phyloP scores from a whole-genome alignment of 495 filamentous ascomycete species.

The Venustampulla echinocandica region DNA sequence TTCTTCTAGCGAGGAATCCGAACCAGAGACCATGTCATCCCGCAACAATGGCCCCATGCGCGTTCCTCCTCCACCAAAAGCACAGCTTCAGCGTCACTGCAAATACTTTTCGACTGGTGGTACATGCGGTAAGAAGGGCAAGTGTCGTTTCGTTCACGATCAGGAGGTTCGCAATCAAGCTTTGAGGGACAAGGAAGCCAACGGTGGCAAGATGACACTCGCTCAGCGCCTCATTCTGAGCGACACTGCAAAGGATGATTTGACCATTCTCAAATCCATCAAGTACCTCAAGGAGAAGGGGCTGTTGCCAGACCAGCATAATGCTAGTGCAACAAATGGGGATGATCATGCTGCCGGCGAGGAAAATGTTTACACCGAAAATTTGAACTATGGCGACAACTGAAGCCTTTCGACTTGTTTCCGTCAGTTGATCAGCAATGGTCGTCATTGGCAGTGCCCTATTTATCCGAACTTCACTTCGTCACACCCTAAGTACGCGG shows the following conservation, averaged over 20 bases:
- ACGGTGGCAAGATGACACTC: slow-evolving; percentile 47
- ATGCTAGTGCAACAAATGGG: slow-evolving; percentile 15
- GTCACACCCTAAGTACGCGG: background rate
- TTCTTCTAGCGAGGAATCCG: slow-evolving; percentile 34
- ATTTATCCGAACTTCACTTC: too few relatives aligned
- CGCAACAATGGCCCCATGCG: slow-evolving; percentile 27
- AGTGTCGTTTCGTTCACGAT: slow-evolving; percentile 55
- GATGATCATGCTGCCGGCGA: slow-evolving; percentile 13
- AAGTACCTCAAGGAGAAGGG: slow-evolving; percentile 41
- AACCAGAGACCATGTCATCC: slow-evolving; percentile 40
- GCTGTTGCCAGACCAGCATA: slow-evolving; percentile 22
- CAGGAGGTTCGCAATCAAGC: slow-evolving; percentile 43
- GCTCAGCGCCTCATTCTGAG: slow-evolving; percentile 46
- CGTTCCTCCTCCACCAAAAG: slow-evolving; percentile 30
- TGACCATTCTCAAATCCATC: slow-evolving; percentile 45
- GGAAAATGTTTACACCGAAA: slow-evolving; percentile 14
- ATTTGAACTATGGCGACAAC: slow-evolving; percentile 21
- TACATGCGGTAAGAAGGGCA: slow-evolving; percentile 54
- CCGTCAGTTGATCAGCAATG: too few relatives aligned
- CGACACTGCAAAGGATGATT: slow-evolving; percentile 49
- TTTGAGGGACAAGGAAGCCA: slow-evolving; percentile 40
- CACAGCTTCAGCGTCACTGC: slow-evolving; percentile 45
- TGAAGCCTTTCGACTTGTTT: slow-evolving; percentile 3
- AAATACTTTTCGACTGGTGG: slow-evolving; percentile 53
- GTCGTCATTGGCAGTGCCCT: too few relatives aligned